A percentile compares a stretch with the other conserved stretches of the same genome.
These are phyloP conservation scores for Phytophthora boehmeriae DNA, from an alignment of 352 stramenopile genomes.

Conservation along the genomic window DNA sequence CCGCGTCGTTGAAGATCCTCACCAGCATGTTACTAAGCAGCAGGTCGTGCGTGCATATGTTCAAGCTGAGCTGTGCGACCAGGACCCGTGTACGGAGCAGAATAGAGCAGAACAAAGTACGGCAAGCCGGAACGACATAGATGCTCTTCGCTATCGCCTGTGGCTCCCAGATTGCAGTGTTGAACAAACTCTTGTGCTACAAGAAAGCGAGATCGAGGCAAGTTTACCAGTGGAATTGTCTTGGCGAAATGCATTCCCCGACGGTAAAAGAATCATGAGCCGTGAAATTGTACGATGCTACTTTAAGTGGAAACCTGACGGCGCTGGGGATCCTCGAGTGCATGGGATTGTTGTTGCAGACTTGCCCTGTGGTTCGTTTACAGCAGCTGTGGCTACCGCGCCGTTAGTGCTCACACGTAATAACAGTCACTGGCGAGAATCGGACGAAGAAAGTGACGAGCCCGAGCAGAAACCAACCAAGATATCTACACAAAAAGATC, in stretches of 20 bases:
- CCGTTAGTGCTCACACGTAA: not conserved
- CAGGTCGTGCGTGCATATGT: constrained; percentile 53
- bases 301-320: constrained; percentile 43
- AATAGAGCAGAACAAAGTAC: not conserved
- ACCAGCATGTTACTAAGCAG: constrained; percentile 48
- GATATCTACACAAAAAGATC: not conserved
- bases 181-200: constrained; percentile 51
- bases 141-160: constrained; percentile 44
- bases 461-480: not conserved
- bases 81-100: constrained; percentile 5
- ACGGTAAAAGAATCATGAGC: constrained; percentile 21
- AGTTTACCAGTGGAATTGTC: constrained; percentile 38
- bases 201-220: constrained; percentile 61
- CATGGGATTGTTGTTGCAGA: constrained; percentile 33
- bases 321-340: not conserved
- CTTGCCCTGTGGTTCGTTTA: constrained; percentile 40
- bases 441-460: not conserved
- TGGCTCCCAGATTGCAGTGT: constrained; percentile 58
- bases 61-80: constrained; percentile 54
- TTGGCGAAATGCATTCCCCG: constrained; percentile 37
- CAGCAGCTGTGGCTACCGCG: constrained; percentile 14
- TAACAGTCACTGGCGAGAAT: not conserved
- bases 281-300: constrained; percentile 36
- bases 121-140: not conserved
- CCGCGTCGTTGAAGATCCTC: constrained; percentile 34